A percentile compares a stretch with the other conserved stretches of the same genome.
Evolutionary conservation across 371 early-diverging fungal species (phyloP).

Genomic region (Haplosporangium sp.): DNA sequence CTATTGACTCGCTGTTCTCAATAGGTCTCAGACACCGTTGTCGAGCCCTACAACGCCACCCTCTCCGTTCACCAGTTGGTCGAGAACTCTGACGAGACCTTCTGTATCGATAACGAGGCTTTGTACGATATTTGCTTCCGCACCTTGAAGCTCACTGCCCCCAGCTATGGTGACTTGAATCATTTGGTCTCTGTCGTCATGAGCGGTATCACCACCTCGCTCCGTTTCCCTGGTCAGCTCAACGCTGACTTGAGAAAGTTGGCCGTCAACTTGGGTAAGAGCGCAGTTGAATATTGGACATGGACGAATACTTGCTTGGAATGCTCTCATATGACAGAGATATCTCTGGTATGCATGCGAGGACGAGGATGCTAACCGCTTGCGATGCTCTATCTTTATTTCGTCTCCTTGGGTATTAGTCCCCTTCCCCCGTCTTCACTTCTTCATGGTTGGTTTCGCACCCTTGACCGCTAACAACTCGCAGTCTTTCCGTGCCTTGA

Average conservation of each 20-base stretch:
- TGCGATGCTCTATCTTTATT: no score
- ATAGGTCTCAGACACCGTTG: conserved; percentile 62
- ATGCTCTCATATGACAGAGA: no score
- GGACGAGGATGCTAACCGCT: no score
- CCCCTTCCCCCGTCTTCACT: conserved; percentile 99
- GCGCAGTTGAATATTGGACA: no score
- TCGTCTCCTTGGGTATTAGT: conserved; percentile 57
- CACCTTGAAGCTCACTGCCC: conserved; percentile 90
- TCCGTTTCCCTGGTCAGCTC: conserved; percentile 99
- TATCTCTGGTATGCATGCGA: no score
- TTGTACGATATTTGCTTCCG: conserved; percentile 96
- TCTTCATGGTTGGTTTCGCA: conserved; percentile 99
- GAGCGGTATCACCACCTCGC: conserved; percentile 97
- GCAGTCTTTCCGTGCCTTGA: conserved; percentile 89
- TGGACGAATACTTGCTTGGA: no score
- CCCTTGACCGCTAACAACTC: conserved; percentile 94
- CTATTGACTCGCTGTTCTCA: not conserved
- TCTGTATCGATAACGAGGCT: conserved; percentile 96
- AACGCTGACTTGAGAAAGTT: conserved; percentile 98
- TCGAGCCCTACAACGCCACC: conserved; percentile 99
- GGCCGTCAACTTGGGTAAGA: conserved; percentile 95
- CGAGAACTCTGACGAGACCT: conserved; percentile 97
- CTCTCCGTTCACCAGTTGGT: conserved; percentile 96
- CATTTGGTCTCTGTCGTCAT: conserved; percentile 93
- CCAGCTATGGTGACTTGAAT: conserved; percentile 92